Conservation (phyloP, 148 eudicot species). For the Fagopyrum homotropicum region DNA sequence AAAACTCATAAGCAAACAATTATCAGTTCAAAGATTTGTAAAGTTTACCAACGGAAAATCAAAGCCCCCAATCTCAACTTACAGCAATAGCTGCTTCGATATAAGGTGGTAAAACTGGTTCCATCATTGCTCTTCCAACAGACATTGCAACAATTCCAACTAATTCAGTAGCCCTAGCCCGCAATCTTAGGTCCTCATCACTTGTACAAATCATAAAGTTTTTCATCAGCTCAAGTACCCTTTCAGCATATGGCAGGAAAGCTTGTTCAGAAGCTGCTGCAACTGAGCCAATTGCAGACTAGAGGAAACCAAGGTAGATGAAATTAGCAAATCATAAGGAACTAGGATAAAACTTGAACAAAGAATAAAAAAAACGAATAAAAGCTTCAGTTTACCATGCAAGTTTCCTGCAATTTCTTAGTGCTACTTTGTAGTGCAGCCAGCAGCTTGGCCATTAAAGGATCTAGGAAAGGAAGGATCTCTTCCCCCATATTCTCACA, state of each 20-base stretch:
- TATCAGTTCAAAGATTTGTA: not conserved
- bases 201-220: constrained; percentile 76
- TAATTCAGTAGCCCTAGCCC: constrained; percentile 97
- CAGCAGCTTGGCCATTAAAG: constrained; percentile 81
- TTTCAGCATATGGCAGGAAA: constrained; percentile 88
- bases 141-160: constrained; percentile 96
- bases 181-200: constrained; percentile 78
- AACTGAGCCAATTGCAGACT: constrained; percentile 97
- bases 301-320: constrained; percentile 15
- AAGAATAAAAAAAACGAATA: not conserved
- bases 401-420: constrained; percentile 86
- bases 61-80: constrained; percentile 15
- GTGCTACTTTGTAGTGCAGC: constrained; percentile 75
- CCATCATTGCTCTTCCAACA: constrained; percentile 86
- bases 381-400: constrained; percentile 57
- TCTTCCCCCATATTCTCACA: constrained; percentile 96
- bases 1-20: not conserved
- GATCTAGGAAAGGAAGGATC: constrained; percentile 83
- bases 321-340: not conserved
- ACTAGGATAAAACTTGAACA: not conserved
- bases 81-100: constrained; percentile 97
- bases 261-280: constrained; percentile 96
- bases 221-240: constrained; percentile 91
- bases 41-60: not conserved
- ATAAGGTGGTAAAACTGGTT: constrained; percentile 81